phyloP scores from a whole-genome alignment of 2,329 filamentous ascomycete genomes.

The Cryphonectria carpinicola region DNA sequence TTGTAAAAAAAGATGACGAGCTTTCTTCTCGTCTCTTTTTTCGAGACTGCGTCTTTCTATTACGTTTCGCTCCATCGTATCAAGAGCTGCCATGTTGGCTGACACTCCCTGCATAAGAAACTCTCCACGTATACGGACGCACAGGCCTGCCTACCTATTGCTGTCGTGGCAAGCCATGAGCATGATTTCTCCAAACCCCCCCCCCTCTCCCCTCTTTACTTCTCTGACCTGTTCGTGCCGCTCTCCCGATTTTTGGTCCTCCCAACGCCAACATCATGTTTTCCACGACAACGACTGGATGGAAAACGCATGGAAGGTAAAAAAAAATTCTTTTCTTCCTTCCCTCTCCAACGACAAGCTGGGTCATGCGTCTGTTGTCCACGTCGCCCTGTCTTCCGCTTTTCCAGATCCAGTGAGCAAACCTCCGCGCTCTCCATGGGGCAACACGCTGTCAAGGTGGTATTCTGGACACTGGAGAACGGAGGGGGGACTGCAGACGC shows the following conservation, averaged over 20 bases:
- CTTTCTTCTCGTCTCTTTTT: not conserved
- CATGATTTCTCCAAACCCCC: not conserved
- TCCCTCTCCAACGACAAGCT: not conserved
- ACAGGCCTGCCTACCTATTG: not conserved
- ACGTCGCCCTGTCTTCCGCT: constrained; percentile 12
- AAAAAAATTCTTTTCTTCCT: not conserved
- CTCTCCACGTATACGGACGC: not conserved
- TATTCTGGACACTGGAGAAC: not conserved
- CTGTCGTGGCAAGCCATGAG: not conserved
- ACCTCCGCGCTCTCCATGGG: not conserved
- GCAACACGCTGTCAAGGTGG: constrained; percentile 6
- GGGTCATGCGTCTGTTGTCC: not conserved
- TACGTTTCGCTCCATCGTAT: not conserved
- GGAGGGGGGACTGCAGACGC: not conserved
- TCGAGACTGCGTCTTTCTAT: not conserved
- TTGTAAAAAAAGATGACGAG: not conserved
- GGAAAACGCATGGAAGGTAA: not conserved
- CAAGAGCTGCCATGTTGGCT: not conserved
- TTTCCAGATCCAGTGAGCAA: not conserved
- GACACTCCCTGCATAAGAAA: not conserved
- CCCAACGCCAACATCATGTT: not conserved
- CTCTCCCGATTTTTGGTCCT: not conserved
- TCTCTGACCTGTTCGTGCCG: constrained; percentile 3
- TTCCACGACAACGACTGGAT: not conserved
- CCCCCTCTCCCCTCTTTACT: not conserved